Percentiles rank a stretch among this genome's conserved stretches.
Conservation (phyloP, 441 rosid species). For the Pelargonium australe region DNA sequence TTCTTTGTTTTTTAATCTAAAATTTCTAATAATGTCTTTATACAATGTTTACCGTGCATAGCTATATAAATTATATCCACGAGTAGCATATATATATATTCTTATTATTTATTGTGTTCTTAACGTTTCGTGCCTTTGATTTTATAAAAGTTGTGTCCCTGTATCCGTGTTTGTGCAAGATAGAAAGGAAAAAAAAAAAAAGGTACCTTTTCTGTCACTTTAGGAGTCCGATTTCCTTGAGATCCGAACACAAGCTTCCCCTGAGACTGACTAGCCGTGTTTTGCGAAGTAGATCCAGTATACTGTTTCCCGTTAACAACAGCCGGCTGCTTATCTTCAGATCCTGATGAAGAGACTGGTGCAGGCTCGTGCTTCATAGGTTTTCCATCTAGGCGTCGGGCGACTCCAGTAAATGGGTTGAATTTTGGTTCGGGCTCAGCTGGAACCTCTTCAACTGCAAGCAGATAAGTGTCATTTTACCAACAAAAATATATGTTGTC, state of each 20-base stretch:
- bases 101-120: too few species aligned
- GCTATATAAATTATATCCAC: too few species aligned
- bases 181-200: background rate
- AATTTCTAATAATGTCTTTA: too few species aligned
- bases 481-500: background rate
- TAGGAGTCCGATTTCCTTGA: slow-evolving; percentile 1
- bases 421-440: slow-evolving; percentile 36
- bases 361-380: slow-evolving; percentile 20
- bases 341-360: slow-evolving; percentile 16
- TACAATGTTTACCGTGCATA: too few species aligned
- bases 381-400: slow-evolving; percentile 54
- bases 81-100: too few species aligned
- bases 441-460: slow-evolving; percentile 40
- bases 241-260: slow-evolving; percentile 6
- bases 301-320: slow-evolving; percentile 15
- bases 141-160: too few species aligned
- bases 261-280: background rate
- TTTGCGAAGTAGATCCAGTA: background rate
- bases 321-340: slow-evolving; percentile 24
- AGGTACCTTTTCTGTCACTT: background rate
- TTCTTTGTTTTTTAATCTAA: too few species aligned
- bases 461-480: background rate
- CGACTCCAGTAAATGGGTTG: slow-evolving; percentile 47
- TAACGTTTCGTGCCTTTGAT: too few species aligned
- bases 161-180: too few species aligned